Conservation (phyloP, 176 grass and related monocot genomes). For the Sorghum bicolor region Sorghum_bicolor_NCBIv3 NC_012871.2:67621001-67621500, state of each 20-base stretch:
- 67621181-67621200: neutral
- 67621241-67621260: neutral
- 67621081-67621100: slow-evolving; percentile 46
- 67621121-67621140: neutral
- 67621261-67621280: slow-evolving; percentile 11
- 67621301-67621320: neutral
- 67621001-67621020: neutral
- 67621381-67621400: fast-evolving
- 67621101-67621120: slow-evolving; percentile 44
- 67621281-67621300: neutral
- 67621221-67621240: neutral
- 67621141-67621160: neutral
- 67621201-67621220: neutral
- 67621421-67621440: neutral
- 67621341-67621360: neutral
- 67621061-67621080: slow-evolving; percentile 33
- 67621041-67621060: neutral
- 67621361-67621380: neutral
- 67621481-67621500: neutral
- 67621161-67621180: slow-evolving; percentile 20
- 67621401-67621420: no score
- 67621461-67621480: neutral
- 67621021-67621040: no score
- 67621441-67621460: neutral
- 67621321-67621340: neutral